Evolutionary conservation across 2,329 filamentous ascomycete species (phyloP).

Genomic region (Stagonosporopsis cucurbitacearum): DNA sequence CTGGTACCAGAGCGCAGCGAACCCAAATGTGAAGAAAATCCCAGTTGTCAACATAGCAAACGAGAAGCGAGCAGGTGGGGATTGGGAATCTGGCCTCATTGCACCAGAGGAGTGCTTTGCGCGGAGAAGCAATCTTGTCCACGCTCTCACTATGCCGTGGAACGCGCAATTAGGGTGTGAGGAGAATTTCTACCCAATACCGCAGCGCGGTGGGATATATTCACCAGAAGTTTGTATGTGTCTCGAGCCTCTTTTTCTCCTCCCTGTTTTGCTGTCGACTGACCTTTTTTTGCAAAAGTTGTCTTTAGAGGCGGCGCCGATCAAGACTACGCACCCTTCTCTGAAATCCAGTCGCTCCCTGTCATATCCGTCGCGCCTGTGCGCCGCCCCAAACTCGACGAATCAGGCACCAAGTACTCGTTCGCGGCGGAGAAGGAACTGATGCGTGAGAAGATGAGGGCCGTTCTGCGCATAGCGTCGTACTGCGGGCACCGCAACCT

Average conservation of each 20-base stretch:
- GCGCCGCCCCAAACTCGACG: constrained; percentile 74
- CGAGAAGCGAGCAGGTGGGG: constrained; percentile 77
- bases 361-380: constrained; percentile 78
- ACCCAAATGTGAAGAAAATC: constrained; percentile 51
- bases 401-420: constrained; percentile 71
- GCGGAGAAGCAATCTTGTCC: constrained; percentile 74
- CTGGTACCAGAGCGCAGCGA: constrained; percentile 56
- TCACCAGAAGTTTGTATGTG: constrained; percentile 69
- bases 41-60: constrained; percentile 77
- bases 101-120: constrained; percentile 76
- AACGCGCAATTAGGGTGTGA: constrained; percentile 42
- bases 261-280: not conserved
- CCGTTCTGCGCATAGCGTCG: constrained; percentile 71
- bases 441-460: constrained; percentile 75
- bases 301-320: constrained; percentile 73
- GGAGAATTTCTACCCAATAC: constrained; percentile 71
- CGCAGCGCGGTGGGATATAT: constrained; percentile 71
- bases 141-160: constrained; percentile 69
- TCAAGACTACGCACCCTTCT: constrained; percentile 43
- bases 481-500: constrained; percentile 49
- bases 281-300: constrained; percentile 53
- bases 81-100: constrained; percentile 73
- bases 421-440: constrained; percentile 74
- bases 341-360: constrained; percentile 64
- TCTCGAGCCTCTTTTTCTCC: not conserved